Conservation (phyloP, 148 eudicot genomes). For the Chenopodium suecicum region DNA sequence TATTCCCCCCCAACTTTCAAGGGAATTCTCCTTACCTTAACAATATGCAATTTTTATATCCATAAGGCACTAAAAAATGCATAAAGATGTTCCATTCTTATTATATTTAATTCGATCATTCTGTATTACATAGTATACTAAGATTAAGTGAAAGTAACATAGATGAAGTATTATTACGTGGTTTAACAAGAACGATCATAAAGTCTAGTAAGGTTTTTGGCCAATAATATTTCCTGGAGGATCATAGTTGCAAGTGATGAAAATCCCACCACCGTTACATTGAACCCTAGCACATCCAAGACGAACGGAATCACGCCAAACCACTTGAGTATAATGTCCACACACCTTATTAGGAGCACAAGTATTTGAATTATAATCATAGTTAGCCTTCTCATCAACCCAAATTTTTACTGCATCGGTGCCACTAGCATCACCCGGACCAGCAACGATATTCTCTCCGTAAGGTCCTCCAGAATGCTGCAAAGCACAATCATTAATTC, state of each 20-base stretch:
- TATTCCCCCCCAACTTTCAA: too few relatives aligned
- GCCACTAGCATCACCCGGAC: slow-evolving; percentile 14
- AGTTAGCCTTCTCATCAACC: slow-evolving; percentile 33
- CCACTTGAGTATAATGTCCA: slow-evolving; percentile 54
- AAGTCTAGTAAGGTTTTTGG: slow-evolving; percentile 31
- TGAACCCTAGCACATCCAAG: slow-evolving; percentile 49
- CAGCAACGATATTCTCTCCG: slow-evolving; percentile 37
- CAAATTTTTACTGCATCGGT: slow-evolving; percentile 26
- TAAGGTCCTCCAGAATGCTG: slow-evolving; percentile 36
- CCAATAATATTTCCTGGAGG: slow-evolving; percentile 43
- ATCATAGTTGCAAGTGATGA: slow-evolving; percentile 43
- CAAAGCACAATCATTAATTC: slow-evolving; percentile 29
- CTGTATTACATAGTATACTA: too few relatives aligned
- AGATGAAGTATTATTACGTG: too few relatives aligned
- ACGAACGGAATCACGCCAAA: slow-evolving; percentile 39
- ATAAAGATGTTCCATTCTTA: too few relatives aligned
- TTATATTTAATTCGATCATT: too few relatives aligned
- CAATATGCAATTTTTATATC: too few relatives aligned
- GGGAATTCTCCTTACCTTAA: too few relatives aligned
- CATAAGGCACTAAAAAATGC: too few relatives aligned
- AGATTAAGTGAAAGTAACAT: too few relatives aligned
- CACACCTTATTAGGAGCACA: slow-evolving; percentile 31
- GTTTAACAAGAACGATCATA: too few relatives aligned
- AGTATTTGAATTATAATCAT: slow-evolving; percentile 31
- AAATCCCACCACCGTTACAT: slow-evolving; percentile 36